Base-by-base conservation (phyloP, 352 stramenopile genomes). In the Phytophthora europaea region DNA sequence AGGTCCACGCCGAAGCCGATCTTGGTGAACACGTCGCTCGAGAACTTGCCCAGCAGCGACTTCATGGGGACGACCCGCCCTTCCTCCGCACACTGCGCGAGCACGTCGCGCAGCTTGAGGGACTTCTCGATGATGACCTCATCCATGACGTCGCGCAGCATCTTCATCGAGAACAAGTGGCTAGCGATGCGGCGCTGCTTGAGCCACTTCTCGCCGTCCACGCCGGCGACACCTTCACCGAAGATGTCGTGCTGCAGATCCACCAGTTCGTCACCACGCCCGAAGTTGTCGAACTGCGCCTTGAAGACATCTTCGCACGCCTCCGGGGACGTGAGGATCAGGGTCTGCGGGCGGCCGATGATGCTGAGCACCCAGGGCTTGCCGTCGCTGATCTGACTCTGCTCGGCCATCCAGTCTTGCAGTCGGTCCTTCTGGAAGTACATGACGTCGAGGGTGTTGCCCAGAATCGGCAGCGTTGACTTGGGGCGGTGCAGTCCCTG, bases 1-100 rank as follows among this genome's bases (percentile, higher is more conserved):
- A 94, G 65, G 31, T 93, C 78, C 51, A 91, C 80, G 34, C 87
- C 87, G 66, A 96, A 94, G 20, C 84, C 86, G 34, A 94, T 86
- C 51, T 90, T 86, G 18, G 79, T 83, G 67, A 96, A 94, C 34
- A 91, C 82, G 48, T 96, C 89, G 63, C 89, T 85, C 4, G 89
- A 93, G 61, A 93, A 88, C 34, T 84, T 76, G 56, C 75, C 64
- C 9, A 92, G 54, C n/a, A 91, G 71, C 22, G 62, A 71, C 55
- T 85, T 87, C 57, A 92, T 73, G 10, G 71, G 56, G 2, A 80
- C 59, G 0, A 55, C 26, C 4, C 51, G 53, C 4, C 59, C 52
- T 4, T 65, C 48, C 26, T 63, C 38, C 26, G 65, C 57, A n/a
- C 56, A 75, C 60, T 67, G 47, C 9, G 54, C 62, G 4, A 92